A percentile compares a stretch with the other conserved stretches of the same genome.
phyloP scores from a whole-genome alignment of 1,139 yeast genomes.

The Candida gigantensis region DNA sequence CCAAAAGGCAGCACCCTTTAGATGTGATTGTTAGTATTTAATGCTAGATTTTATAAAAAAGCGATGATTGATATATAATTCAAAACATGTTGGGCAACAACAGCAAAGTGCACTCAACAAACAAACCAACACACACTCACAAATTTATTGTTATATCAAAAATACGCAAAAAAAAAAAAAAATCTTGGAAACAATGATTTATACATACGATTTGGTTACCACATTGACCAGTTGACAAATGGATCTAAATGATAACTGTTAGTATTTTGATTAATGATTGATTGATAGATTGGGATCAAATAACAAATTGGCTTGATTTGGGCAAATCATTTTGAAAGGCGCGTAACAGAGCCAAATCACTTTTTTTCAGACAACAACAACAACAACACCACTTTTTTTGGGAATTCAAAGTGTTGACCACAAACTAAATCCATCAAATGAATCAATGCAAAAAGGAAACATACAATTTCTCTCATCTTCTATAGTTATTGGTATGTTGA shows the following conservation, averaged over 20 bases:
- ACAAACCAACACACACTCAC: slow-evolving; percentile 6
- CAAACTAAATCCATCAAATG: neutral
- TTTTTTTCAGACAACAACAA: slow-evolving; percentile 8
- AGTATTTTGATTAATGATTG: neutral
- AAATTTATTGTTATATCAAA: slow-evolving; percentile 2
- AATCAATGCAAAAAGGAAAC: no score
- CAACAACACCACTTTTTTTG: neutral
- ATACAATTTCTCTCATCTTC: slow-evolving; percentile 18
- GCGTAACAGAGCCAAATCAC: neutral
- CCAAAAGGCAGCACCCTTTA: slow-evolving; percentile 93
- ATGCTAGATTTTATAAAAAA: neutral
- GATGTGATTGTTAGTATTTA: slow-evolving; percentile 11
- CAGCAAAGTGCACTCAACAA: slow-evolving; percentile 1
- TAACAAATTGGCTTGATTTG: neutral
- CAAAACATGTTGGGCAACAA: neutral
- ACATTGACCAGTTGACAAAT: slow-evolving; percentile 97
- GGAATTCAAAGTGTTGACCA: neutral
- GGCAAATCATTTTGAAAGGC: slow-evolving; percentile 3
- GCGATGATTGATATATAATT: slow-evolving; percentile 1
- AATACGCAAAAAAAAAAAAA: slow-evolving; percentile 3
- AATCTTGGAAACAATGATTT: no score
- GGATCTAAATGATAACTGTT: slow-evolving; percentile 58
- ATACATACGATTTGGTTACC: slow-evolving; percentile 93
- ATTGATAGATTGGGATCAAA: slow-evolving; percentile 3
- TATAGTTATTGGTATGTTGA: neutral